Evolutionary conservation across 768 basidiomycete species (phyloP), one percentile per base, ranked within the genome.

Genomic region (Terana coerulea): DNA sequence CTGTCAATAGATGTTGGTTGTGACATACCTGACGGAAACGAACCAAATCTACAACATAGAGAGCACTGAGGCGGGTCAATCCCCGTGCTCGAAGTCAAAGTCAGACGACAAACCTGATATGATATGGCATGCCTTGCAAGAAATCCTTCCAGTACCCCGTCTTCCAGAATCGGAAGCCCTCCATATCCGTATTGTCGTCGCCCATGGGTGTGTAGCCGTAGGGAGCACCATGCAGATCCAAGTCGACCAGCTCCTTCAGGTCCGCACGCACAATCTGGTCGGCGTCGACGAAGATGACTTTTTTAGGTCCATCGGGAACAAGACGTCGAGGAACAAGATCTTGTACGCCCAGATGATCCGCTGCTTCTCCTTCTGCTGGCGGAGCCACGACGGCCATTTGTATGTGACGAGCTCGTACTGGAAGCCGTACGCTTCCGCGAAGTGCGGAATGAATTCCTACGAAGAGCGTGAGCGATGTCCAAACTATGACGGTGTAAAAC

Each of bases 311-410:
- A 98, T 94, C 1, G 97, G 97, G 80, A 99, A 99, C 6, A 98
- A 80, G 14, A 98, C 95, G 61, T 99, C 97, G 14, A 99, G 81
- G 80, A 99, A 99, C 36, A 99, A 84, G 56, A 99, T 99, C 72
- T 99, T 98, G 77, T 98, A 99, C 0, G 91, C 95, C 97, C 97
- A 98, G 59, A 99, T 99, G 50, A 95, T 87, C 9, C 97, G 81
- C 67, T 99, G 97, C 68, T 99, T 99, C 72, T 99, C 97, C 52
- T 86, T 93, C 65, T 98, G 97, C 12, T 82, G 82, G n/a, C 93
- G 87, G 3, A 99, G 77, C 95, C 95, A 99, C 1, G 89, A 90
- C 0, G 97, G 97, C 95, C 95, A 99, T 64, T 97, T 97, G 75
- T 98, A 99, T 0, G 97, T 99, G 49, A 99, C 90, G 12, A 99